phyloP scores from a whole-genome alignment of 768 basidiomycete genomes.

The Russula griseocarnosa region DNA sequence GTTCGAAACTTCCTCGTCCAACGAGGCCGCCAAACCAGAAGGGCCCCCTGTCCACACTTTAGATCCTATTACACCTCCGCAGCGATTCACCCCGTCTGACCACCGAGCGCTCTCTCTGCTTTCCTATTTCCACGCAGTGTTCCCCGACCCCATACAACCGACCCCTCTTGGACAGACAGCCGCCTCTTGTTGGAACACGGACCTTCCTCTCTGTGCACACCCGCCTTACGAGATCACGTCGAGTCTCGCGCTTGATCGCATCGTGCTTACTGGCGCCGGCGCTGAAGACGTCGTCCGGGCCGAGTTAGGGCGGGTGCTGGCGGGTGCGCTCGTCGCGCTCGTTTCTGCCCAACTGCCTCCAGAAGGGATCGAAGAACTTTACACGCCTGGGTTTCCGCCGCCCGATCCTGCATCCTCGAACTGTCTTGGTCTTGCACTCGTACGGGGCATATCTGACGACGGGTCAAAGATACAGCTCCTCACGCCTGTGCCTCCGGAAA shows the following conservation, averaged over 20 bases:
- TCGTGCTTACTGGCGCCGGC: slow-evolving; percentile 70
- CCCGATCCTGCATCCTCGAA: slow-evolving; percentile 59
- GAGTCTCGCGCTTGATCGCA: slow-evolving; percentile 50
- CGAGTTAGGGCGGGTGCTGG: slow-evolving; percentile 69
- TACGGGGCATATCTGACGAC: slow-evolving; percentile 45
- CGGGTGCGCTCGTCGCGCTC: slow-evolving; percentile 77
- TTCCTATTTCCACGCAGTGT: slow-evolving; percentile 68
- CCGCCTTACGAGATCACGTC: slow-evolving; percentile 72
- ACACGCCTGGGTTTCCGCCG: slow-evolving; percentile 49
- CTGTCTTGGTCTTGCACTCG: slow-evolving; percentile 73
- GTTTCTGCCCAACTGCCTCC: slow-evolving; percentile 36
- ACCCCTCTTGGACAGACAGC: slow-evolving; percentile 30
- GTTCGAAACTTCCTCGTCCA: slow-evolving; percentile 33
- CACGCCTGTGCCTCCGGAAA: slow-evolving; percentile 59
- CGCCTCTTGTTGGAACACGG: slow-evolving; percentile 59
- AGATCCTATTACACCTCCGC: slow-evolving; percentile 43
- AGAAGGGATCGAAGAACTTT: slow-evolving; percentile 41
- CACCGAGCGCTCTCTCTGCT: slow-evolving; percentile 65
- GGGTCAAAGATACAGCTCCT: slow-evolving; percentile 60
- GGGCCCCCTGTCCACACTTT: slow-evolving; percentile 41
- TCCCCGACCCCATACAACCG: slow-evolving; percentile 34
- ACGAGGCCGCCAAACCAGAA: not conserved
- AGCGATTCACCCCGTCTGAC: slow-evolving; percentile 58
- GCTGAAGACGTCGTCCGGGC: slow-evolving; percentile 70
- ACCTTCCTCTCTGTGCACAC: slow-evolving; percentile 60